Conservation (phyloP, 768 basidiomycete species). For the Trametopsis cervina region DNA sequence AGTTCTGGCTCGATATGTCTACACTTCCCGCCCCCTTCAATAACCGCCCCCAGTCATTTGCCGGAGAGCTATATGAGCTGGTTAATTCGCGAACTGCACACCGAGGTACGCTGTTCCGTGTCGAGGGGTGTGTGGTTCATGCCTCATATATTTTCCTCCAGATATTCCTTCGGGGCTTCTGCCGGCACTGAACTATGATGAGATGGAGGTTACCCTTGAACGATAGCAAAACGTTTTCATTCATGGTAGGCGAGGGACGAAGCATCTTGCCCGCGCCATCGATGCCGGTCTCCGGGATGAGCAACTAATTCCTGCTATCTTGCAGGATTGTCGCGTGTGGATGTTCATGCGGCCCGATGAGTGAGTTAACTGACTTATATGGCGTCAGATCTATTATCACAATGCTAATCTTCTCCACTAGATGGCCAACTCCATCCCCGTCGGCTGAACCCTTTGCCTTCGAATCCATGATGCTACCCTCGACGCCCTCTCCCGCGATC, state of each 20-base stretch:
- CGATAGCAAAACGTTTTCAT: slow-evolving; percentile 2
- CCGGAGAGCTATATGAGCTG: slow-evolving; percentile 4
- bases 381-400: no score
- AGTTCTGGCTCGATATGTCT: neutral
- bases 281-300: neutral
- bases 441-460: neutral
- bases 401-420: neutral
- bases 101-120: neutral
- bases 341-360: slow-evolving; percentile 6
- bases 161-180: neutral
- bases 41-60: neutral
- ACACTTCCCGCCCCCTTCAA: neutral
- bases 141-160: neutral
- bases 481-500: neutral
- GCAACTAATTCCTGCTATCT: slow-evolving; percentile 1
- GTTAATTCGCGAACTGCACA: neutral
- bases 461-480: neutral
- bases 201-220: slow-evolving; percentile 1
- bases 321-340: slow-evolving; percentile 2
- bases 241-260: neutral
- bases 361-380: neutral
- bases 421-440: slow-evolving; percentile 2
- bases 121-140: neutral
- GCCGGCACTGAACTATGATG: neutral
- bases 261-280: neutral